phyloP scores from a whole-genome alignment of 2,329 filamentous ascomycete genomes.

The Alternaria hordeiaustralica region DNA sequence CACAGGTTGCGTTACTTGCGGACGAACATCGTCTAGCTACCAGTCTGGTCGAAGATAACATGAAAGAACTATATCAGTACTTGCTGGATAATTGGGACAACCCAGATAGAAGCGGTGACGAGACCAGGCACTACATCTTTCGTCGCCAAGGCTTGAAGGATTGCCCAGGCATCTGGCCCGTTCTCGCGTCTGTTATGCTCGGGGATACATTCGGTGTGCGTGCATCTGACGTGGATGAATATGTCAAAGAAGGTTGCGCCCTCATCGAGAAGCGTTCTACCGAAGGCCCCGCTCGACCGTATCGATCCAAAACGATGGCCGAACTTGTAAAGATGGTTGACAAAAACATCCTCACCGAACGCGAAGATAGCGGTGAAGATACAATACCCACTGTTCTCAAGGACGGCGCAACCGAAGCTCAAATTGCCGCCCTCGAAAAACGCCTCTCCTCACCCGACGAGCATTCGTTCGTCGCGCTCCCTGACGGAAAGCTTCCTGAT shows the following conservation, averaged over 20 bases:
- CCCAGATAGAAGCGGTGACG: neutral
- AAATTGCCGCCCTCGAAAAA: conserved; percentile 1
- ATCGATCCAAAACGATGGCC: neutral
- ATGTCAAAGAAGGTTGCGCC: neutral
- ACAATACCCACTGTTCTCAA: neutral
- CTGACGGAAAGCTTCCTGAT: neutral
- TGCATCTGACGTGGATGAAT: neutral
- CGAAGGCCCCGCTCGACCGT: neutral
- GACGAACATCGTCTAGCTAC: neutral
- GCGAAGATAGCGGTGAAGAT: neutral
- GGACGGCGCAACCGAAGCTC: neutral
- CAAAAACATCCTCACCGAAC: neutral
- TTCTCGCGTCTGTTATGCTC: neutral
- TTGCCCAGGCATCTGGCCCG: neutral
- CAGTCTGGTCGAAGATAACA: neutral
- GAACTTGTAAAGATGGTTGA: neutral
- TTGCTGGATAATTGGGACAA: neutral
- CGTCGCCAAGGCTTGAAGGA: neutral
- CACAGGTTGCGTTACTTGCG: neutral
- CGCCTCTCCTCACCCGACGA: neutral
- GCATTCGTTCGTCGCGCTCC: too few relatives aligned
- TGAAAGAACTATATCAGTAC: neutral
- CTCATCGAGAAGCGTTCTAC: conserved; percentile 1
- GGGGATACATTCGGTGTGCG: neutral
- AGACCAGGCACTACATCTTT: neutral